Base-by-base conservation (phyloP, 2,329 filamentous ascomycete genomes). In the Colletotrichum echinochloae region DNA sequence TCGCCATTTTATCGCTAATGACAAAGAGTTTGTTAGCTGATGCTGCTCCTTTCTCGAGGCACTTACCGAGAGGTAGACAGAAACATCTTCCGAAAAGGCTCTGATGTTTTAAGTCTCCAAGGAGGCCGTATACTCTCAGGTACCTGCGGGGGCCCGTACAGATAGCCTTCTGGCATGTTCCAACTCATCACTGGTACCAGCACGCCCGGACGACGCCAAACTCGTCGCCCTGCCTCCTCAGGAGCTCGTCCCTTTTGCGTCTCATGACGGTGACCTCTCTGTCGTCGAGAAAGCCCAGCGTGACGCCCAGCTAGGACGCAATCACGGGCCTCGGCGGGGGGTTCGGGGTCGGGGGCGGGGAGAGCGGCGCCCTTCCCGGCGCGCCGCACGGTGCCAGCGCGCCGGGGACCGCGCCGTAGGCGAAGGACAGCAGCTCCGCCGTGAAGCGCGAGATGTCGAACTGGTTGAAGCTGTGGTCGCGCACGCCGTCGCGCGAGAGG, bases 361-460 rank as follows among this genome's bases (percentile, higher is more conserved):
- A n/a, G n/a, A n/a, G 6, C 16, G 37, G 3, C 2, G 2, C 39
- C 16, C 6, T 7, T 41, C 20, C 20, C 18, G 18, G 7, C 1
- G 11, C 7, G n/a, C 26, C 4, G 12, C 39, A 26, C 0, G 28
- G 28, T 2, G 23, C 48, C 5, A 71, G 16, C 33, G 66, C 54
- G 3, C 9, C 0, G 1, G 39, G 39, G n/a, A 60, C 69, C 49
- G 63, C 60, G 1, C 18, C 66, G 68, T 81, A 78, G 8, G 75
- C 78, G 71, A 80, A 78, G 46, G 72, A 65, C 30, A 80, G 60
- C 9, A 74, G 65, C 66, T 81, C 77, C 12, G 69, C 56, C 8
- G 78, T 72, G 61, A 81, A 75, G n/a, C 55, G 65, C 20, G 73
- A 76, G 6, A 77, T 70, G 41, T 76, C 74, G 52, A 80, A 79